Evolutionary conservation across 352 stramenopile genomes (phyloP).

Genomic region (Bremia lactucae): DNA sequence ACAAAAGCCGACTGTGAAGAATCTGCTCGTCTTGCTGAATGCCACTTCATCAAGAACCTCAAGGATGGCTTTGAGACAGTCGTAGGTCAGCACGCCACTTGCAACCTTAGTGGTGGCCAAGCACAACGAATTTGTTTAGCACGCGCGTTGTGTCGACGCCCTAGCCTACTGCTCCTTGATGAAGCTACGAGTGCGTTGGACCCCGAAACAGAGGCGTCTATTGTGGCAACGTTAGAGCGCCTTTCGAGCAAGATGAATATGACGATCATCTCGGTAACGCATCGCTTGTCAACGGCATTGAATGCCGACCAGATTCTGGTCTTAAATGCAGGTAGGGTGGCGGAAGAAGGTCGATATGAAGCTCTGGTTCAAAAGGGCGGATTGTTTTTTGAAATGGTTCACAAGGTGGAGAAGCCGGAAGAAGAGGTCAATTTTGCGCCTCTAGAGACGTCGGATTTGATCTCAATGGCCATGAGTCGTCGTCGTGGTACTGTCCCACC

Average conservation of each 20-base stretch:
- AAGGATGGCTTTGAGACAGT: conserved; percentile 78
- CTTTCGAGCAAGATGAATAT: conserved; percentile 80
- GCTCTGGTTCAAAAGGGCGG: conserved; percentile 52
- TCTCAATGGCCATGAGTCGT: conserved; percentile 22
- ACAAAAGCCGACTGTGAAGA: conserved; percentile 77
- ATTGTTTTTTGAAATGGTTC: conserved; percentile 80
- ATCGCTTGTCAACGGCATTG: conserved; percentile 71
- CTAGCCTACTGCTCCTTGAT: conserved; percentile 72
- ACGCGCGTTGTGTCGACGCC: conserved; percentile 66
- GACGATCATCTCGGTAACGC: conserved; percentile 85
- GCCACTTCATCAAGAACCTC: conserved; percentile 72
- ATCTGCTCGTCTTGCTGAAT: conserved; percentile 67
- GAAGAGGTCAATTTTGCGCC: conserved; percentile 30
- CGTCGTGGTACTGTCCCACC: conserved; percentile 13
- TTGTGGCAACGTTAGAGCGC: conserved; percentile 71
- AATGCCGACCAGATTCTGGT: conserved; percentile 80
- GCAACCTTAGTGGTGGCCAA: conserved; percentile 77
- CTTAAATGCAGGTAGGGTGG: conserved; percentile 60
- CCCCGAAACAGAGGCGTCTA: conserved; percentile 77
- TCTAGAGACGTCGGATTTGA: conserved; percentile 18
- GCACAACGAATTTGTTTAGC: conserved; percentile 81
- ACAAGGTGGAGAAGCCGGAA: conserved; percentile 50
- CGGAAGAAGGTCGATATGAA: conserved; percentile 72
- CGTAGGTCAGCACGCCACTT: conserved; percentile 80
- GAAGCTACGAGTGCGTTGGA: conserved; percentile 83